A percentile compares a stretch with the other conserved stretches of the same genome.
These are phyloP conservation scores for Pleurotus salmoneostramineus DNA, from an alignment of 768 basidiomycete genomes.

Conservation along the genomic window DNA sequence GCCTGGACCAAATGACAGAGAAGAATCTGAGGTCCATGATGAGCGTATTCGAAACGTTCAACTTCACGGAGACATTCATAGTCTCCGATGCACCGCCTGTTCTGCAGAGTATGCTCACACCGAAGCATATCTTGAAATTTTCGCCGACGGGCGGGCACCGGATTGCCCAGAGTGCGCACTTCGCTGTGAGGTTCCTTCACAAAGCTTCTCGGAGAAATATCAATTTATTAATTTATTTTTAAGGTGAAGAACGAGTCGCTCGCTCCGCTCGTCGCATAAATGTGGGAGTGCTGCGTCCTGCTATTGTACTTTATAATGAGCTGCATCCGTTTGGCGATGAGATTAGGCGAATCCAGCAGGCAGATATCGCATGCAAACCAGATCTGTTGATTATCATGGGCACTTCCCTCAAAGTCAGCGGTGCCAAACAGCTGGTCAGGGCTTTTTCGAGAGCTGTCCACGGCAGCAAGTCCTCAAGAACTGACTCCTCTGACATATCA, in stretches of 20 bases:
- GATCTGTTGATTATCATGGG: constrained; percentile 97
- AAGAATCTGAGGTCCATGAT: constrained; percentile 61
- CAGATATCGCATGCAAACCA: constrained; percentile 75
- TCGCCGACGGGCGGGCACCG: constrained; percentile 69
- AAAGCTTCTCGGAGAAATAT: background rate
- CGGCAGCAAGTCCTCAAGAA: constrained; percentile 33
- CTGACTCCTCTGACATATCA: constrained; percentile 38
- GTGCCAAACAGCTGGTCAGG: constrained; percentile 89
- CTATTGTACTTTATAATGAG: constrained; percentile 95
- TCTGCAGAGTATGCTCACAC: constrained; percentile 73
- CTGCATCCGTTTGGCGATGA: constrained; percentile 89
- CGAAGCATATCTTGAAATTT: constrained; percentile 56
- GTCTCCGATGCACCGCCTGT: constrained; percentile 85
- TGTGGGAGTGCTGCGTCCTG: constrained; percentile 83
- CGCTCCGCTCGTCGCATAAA: constrained; percentile 77
- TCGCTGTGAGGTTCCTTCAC: constrained; percentile 60
- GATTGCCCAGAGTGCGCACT: constrained; percentile 83
- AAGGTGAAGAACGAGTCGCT: constrained; percentile 73
- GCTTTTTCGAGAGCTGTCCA: constrained; percentile 89
- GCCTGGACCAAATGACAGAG: constrained; percentile 49
- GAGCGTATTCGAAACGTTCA: constrained; percentile 87
- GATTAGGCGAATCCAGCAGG: constrained; percentile 76
- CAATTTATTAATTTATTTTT: constrained; percentile 7
- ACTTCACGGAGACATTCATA: constrained; percentile 90
- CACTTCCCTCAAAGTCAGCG: constrained; percentile 94